A percentile compares a stretch with the other conserved stretches of the same genome.
Conservation (phyloP, 2,329 filamentous ascomycete species). For the Albophoma yamanashiensis region DNA sequence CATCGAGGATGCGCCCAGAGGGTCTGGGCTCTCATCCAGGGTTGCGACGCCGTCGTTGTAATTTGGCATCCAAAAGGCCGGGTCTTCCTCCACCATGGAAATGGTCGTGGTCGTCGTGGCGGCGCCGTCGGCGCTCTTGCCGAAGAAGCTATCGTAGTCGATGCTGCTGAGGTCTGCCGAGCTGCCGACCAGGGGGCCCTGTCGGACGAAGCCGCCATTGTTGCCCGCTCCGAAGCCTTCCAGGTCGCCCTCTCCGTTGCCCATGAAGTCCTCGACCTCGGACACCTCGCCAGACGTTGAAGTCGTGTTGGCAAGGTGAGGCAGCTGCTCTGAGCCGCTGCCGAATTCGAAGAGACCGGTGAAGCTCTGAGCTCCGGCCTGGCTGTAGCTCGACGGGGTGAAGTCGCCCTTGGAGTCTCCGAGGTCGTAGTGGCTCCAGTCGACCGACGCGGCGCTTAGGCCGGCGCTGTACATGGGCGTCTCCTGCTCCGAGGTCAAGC, state of each 20-base stretch:
- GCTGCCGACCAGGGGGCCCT: conserved; percentile 30
- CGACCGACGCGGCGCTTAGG: conserved; percentile 41
- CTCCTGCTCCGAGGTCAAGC: conserved; percentile 39
- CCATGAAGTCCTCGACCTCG: conserved; percentile 51
- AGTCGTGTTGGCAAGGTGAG: conserved; percentile 43
- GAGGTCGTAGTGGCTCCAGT: conserved; percentile 36
- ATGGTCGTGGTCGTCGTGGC: conserved; percentile 30
- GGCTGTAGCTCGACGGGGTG: conserved; percentile 43
- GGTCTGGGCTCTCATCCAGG: conserved; percentile 24
- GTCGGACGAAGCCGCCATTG: conserved; percentile 32
- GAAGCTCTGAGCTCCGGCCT: conserved; percentile 39
- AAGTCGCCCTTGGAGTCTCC: conserved; percentile 35
- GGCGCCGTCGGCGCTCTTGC: conserved; percentile 28
- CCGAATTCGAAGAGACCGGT: conserved; percentile 40
- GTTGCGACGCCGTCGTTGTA: conserved; percentile 27
- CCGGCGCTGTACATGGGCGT: conserved; percentile 52
- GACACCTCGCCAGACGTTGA: conserved; percentile 59
- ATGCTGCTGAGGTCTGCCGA: conserved; percentile 35
- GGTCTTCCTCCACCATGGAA: conserved; percentile 40
- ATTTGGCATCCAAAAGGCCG: conserved; percentile 37
- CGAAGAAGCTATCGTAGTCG: conserved; percentile 46
- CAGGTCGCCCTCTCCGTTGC: conserved; percentile 36
- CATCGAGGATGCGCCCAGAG: conserved; percentile 18
- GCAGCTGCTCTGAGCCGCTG: conserved; percentile 42
- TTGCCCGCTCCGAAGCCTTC: conserved; percentile 35